Evolutionary conservation across 169 alveolate species (phyloP), one percentile per base, ranked within the genome.

Genomic region (Cryptosporidium muris): DNA sequence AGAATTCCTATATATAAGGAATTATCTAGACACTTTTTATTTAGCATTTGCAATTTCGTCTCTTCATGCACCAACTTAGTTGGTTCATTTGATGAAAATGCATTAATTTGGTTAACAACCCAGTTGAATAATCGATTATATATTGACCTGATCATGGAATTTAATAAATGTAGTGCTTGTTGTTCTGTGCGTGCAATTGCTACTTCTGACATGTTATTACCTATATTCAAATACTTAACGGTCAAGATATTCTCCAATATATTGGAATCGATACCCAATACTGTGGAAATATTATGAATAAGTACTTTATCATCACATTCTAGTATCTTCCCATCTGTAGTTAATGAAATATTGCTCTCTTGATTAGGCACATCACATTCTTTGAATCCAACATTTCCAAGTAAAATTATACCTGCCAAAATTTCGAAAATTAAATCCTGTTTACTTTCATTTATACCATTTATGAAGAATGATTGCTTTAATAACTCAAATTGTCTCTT

Each of bases 371-470:
- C 2, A 14, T 74, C 81, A 34, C 67, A 62, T 25, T 89, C 90
- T 4, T 88, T 80, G 82, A 93, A 94, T 51, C 90, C 81, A 3
- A 95, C 63, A 82, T 95, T 94, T 42, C 98, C 98, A n/a, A 95
- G 42, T 52, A 90, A 88, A 36, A 95, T 89, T 5, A 94, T 89
- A 6, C 92, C 95, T 0, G 88, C 80, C 7, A 92, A 66, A 51
- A 91, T 82, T 38, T 88, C 56, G 3, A 92, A 74, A n/a, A 94
- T 81, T 53, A 89, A 63, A 42, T 48, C 81, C 48, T 88, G 90
- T 63, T 90, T 94, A 36, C 66, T 56, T 14, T 88, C 63, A 62
- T 89, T 64, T 66, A 95, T 89, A 9, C 92, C 92, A 64, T 92
- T 88, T 37, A 90, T 90, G 37, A 89, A 80, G 81, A 95, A 88